Percentiles rank a stretch among this genome's conserved stretches.
These are phyloP conservation scores for Leptomonas pyrrhocoris DNA, from an alignment of 208 protist species.

Conservation along the genomic window DNA sequence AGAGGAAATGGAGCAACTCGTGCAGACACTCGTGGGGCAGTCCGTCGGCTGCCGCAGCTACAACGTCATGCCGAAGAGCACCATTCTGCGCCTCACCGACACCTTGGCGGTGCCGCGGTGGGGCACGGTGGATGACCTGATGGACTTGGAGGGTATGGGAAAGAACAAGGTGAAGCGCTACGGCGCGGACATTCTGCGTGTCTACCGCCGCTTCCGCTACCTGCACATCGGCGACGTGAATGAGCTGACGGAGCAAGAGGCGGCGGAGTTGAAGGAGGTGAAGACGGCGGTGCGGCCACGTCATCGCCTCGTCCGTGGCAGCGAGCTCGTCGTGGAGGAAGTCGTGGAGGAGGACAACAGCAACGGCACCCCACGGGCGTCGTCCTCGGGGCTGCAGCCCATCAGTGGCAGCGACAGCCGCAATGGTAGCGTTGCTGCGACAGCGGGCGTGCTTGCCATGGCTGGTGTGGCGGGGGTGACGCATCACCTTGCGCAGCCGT, in stretches of 20 bases:
- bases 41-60: constrained; percentile 78
- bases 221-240: constrained; percentile 82
- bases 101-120: constrained; percentile 67
- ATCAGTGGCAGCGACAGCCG: not conserved
- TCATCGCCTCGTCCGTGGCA: constrained; percentile 45
- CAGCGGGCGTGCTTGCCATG: not conserved
- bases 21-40: constrained; percentile 73
- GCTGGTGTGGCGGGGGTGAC: constrained; percentile 3
- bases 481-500: constrained; percentile 18
- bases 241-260: constrained; percentile 67
- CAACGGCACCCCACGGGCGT: constrained; percentile 7
- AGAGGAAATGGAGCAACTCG: constrained; percentile 67
- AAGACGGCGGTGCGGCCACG: constrained; percentile 48
- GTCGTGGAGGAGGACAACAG: constrained; percentile 17
- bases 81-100: constrained; percentile 71
- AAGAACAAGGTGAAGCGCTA: constrained; percentile 91
- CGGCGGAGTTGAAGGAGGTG: constrained; percentile 51
- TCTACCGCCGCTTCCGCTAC: constrained; percentile 82
- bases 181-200: constrained; percentile 70
- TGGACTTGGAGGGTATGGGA: constrained; percentile 84
- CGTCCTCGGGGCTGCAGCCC: not conserved
- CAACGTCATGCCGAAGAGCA: constrained; percentile 87
- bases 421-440: not conserved
- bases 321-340: constrained; percentile 25
- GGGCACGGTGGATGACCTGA: constrained; percentile 72